phyloP scores from a whole-genome alignment of 441 rosid genomes.

The Capsella rubella region DNA sequence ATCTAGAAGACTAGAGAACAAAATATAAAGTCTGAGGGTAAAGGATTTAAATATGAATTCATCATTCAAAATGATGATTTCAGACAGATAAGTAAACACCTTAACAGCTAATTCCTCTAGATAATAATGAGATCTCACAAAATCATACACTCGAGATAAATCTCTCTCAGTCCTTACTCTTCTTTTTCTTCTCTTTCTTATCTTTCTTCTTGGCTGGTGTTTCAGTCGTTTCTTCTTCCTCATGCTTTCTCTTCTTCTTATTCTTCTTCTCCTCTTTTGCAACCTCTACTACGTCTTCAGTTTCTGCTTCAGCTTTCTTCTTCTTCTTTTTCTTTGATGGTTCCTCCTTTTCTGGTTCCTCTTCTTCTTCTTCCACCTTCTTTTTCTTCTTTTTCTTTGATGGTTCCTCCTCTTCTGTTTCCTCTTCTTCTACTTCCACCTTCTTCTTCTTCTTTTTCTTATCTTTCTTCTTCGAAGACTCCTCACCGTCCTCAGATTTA shows the following conservation, averaged over 20 bases:
- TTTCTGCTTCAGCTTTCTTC: slow-evolving; percentile 33
- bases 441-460: slow-evolving; percentile 54
- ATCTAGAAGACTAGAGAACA: neutral
- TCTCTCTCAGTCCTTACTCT: slow-evolving; percentile 43
- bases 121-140: slow-evolving; percentile 12
- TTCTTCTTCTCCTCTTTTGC: slow-evolving; percentile 54
- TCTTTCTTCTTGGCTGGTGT: slow-evolving; percentile 59
- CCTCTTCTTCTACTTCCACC: slow-evolving; percentile 43
- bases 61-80: slow-evolving; percentile 11
- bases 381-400: slow-evolving; percentile 45
- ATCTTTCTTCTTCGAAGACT: slow-evolving; percentile 45
- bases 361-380: slow-evolving; percentile 50
- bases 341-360: slow-evolving; percentile 31
- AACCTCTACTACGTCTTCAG: slow-evolving; percentile 44
- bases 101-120: slow-evolving; percentile 6
- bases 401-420: slow-evolving; percentile 24
- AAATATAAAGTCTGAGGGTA: neutral
- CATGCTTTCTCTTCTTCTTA: slow-evolving; percentile 72
- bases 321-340: slow-evolving; percentile 41
- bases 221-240: slow-evolving; percentile 52
- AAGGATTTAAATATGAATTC: neutral
- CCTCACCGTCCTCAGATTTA: slow-evolving; percentile 32
- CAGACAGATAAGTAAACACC: neutral
- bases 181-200: slow-evolving; percentile 64
- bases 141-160: neutral